A percentile compares a stretch with the other conserved stretches of the same genome.
These are phyloP conservation scores for Tolypocladium guangdongense DNA, from an alignment of 2,329 filamentous ascomycete species.

Conservation along the genomic window DNA sequence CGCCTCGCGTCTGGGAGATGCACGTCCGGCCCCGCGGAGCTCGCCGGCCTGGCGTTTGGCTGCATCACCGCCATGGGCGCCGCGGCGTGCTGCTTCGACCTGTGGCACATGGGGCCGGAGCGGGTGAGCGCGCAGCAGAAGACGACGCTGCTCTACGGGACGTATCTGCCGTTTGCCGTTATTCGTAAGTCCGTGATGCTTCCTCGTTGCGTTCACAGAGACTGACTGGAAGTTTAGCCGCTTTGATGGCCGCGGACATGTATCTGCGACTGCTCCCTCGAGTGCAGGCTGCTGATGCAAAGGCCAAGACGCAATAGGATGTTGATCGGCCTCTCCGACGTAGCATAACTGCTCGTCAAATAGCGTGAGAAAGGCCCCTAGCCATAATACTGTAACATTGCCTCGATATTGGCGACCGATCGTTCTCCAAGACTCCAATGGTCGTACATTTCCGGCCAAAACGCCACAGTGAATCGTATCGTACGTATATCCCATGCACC, in stretches of 20 bases:
- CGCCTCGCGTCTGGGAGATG: slow-evolving; percentile 22
- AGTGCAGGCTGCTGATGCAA: slow-evolving; percentile 18
- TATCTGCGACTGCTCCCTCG: slow-evolving; percentile 37
- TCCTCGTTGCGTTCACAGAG: background rate
- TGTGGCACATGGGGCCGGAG: slow-evolving; percentile 35
- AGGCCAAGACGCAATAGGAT: slow-evolving; percentile 24
- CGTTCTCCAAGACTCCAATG: background rate
- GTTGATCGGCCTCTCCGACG: too few species aligned
- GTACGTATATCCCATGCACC: too few species aligned
- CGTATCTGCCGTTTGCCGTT: slow-evolving; percentile 40
- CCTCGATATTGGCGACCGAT: background rate
- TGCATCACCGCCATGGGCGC: slow-evolving; percentile 41
- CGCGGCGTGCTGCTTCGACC: slow-evolving; percentile 38
- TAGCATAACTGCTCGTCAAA: background rate
- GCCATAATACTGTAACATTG: background rate
- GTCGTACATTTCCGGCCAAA: background rate
- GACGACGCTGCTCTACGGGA: slow-evolving; percentile 32
- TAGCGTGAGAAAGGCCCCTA: background rate
- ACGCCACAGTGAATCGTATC: background rate
- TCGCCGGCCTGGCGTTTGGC: slow-evolving; percentile 40
- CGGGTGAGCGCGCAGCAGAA: slow-evolving; percentile 34
- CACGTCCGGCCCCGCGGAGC: slow-evolving; percentile 30
- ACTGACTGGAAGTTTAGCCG: slow-evolving; percentile 22
- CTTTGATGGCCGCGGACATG: slow-evolving; percentile 43
- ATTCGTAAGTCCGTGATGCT: slow-evolving; percentile 33